Evolutionary conservation across 768 basidiomycete species (phyloP), one percentile per base, ranked within the genome.

Genomic region (Mycena kentingensis): DNA sequence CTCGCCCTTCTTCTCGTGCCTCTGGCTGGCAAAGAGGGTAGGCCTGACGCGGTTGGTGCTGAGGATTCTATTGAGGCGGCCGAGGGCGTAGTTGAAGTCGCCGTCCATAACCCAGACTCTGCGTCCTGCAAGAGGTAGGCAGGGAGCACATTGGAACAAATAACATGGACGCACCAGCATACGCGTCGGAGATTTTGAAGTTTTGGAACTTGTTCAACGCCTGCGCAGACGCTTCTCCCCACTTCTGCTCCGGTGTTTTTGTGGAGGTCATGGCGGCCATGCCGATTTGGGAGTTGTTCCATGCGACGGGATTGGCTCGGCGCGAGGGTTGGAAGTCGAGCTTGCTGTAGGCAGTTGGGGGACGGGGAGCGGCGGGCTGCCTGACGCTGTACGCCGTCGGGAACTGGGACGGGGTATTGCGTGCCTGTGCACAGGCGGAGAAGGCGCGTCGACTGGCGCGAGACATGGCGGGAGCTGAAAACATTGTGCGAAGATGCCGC

Each of bases 1-100:
- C 54, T 77, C 80, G 28, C 91, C 90, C 70, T 83, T 87, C 75
- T 92, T 90, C 69, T 91, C 91, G 67, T 93, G 90, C 58, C 91
- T 76, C 51, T 78, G 73, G 37, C 73, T 65, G 61, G 74, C 58
- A 46, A 73, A 72, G 37, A 84, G 67, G 56, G 84, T 81, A 28
- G 62, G 60, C 12, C 73, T 66, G 13, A 92, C 81, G 52, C 67
- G 77, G 62, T 91, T 91, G 27, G 71, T 71, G 41, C 58, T 54
- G 31, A 91, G 70, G 46, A 82, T 80, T 18, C 45, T 55, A 45
- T 82, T 76, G 19, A 91, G 75, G 25, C 65, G 72, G 49, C 58
- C 67, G 58, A 81, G 81, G 3, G 86, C 78, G 2, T 64, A 61
- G 2, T 67, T 72, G 16, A 88, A 67, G 49, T 75, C 74, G 7